These are phyloP conservation scores for Sinapis alba DNA, from an alignment of 441 rosid species.

Conservation along the genomic window DNA sequence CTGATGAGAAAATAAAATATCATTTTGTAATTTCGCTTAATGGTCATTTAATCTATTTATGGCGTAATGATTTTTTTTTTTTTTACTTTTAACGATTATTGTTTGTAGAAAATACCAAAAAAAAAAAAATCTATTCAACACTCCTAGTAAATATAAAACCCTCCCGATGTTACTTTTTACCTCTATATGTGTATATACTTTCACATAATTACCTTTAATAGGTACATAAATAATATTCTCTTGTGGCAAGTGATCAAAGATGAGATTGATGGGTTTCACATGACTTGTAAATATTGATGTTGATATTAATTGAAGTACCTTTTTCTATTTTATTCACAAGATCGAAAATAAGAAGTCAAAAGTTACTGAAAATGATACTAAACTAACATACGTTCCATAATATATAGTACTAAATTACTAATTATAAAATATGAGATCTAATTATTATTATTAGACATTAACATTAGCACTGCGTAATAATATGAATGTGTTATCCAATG, in stretches of 20 bases:
- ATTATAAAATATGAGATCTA: not conserved
- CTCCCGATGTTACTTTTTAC: not conserved
- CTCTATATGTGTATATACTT: conserved; percentile 2
- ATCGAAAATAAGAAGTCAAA: conserved; percentile 33
- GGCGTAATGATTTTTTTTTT: not conserved
- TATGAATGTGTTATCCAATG: not conserved
- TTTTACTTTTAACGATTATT: not conserved
- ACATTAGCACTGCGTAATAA: not conserved
- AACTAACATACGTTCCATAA: conserved; percentile 28
- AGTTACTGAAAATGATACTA: conserved; percentile 23
- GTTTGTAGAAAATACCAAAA: not conserved
- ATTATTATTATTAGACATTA: not conserved
- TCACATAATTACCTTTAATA: conserved; percentile 3
- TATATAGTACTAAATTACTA: not conserved
- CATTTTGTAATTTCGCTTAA: not conserved
- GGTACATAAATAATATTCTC: conserved; percentile 19
- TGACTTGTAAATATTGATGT: conserved; percentile 31
- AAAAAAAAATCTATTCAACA: not conserved
- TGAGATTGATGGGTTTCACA: conserved; percentile 38
- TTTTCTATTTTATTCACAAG: conserved; percentile 33
- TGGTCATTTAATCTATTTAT: not conserved
- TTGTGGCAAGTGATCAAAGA: conserved; percentile 24
- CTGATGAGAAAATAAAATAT: not conserved
- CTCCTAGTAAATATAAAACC: not conserved
- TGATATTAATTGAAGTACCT: conserved; percentile 24